Percentiles rank a stretch among this genome's conserved stretches.
Evolutionary conservation across 345 rosid genomes (phyloP).

Genomic region (Gossypioides kirkii): DNA sequence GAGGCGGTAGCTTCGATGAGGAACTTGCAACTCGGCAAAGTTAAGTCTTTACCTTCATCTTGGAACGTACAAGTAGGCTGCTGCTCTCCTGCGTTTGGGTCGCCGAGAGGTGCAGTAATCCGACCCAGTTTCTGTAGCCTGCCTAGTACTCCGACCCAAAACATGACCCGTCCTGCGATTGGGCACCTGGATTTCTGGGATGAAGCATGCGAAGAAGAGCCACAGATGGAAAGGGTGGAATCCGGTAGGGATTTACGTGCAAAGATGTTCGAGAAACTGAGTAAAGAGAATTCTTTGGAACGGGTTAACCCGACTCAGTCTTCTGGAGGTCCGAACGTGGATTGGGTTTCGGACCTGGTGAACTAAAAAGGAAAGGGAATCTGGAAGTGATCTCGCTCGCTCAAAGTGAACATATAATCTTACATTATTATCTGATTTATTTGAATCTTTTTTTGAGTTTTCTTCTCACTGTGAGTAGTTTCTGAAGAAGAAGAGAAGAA

Average conservation of each 20-base stretch:
- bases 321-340: slow-evolving; percentile 47
- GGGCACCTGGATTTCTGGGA: slow-evolving; percentile 45
- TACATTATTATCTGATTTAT: background rate
- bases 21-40: slow-evolving; percentile 58
- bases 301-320: slow-evolving; percentile 26
- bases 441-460: background rate
- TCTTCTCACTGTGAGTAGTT: slow-evolving; percentile 14
- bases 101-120: slow-evolving; percentile 51
- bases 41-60: slow-evolving; percentile 41
- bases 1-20: slow-evolving; percentile 57
- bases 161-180: slow-evolving; percentile 29
- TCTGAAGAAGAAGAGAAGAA: background rate
- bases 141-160: slow-evolving; percentile 50
- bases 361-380: slow-evolving; percentile 11
- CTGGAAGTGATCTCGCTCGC: background rate
- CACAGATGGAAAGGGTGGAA: slow-evolving; percentile 72
- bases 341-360: slow-evolving; percentile 77
- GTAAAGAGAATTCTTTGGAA: slow-evolving; percentile 55
- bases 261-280: slow-evolving; percentile 63
- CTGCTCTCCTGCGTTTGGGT: slow-evolving; percentile 37
- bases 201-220: slow-evolving; percentile 49
- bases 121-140: slow-evolving; percentile 58
- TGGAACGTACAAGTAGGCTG: slow-evolving; percentile 32
- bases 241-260: slow-evolving; percentile 72
- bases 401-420: background rate